phyloP scores from a whole-genome alignment of 176 grass and related monocot genomes.

The Carex pumila region DNA sequence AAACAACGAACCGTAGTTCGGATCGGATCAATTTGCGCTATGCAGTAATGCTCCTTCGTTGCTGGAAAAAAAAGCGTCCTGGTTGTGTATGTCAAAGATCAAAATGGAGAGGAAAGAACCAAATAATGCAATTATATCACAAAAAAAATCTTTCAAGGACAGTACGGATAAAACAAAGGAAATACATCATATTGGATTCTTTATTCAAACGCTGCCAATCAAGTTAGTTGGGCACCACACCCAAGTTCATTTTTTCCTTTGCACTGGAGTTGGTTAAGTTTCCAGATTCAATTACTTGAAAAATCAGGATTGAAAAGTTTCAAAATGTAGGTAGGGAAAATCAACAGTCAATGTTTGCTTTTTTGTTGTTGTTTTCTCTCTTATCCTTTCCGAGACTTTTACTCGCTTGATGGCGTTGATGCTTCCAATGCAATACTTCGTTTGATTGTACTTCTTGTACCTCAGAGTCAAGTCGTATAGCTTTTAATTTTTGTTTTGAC shows the following conservation, averaged over 20 bases:
- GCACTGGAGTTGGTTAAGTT: background rate
- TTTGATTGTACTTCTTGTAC: background rate
- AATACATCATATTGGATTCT: background rate
- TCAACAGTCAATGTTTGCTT: slow-evolving; percentile 9
- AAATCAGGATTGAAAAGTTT: background rate
- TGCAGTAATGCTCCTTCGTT: no score
- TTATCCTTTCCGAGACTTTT: background rate
- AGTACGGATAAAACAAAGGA: background rate
- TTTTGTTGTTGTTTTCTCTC: background rate
- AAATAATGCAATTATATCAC: background rate
- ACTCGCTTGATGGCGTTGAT: background rate
- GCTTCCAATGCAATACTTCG: background rate
- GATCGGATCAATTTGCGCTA: no score
- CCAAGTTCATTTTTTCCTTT: background rate
- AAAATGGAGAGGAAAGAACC: background rate
- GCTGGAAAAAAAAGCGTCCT: no score
- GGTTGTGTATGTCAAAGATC: background rate
- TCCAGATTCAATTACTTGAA: slow-evolving; percentile 6
- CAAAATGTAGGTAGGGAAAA: slow-evolving; percentile 13
- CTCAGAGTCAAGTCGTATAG: background rate
- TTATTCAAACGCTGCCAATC: background rate
- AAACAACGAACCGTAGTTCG: no score
- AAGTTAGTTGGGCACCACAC: background rate
- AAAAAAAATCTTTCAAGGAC: background rate
- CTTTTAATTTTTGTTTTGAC: background rate